These are phyloP conservation scores for Starmerella vaccinii DNA, from an alignment of 805 yeast species.

Conservation along the genomic window DNA sequence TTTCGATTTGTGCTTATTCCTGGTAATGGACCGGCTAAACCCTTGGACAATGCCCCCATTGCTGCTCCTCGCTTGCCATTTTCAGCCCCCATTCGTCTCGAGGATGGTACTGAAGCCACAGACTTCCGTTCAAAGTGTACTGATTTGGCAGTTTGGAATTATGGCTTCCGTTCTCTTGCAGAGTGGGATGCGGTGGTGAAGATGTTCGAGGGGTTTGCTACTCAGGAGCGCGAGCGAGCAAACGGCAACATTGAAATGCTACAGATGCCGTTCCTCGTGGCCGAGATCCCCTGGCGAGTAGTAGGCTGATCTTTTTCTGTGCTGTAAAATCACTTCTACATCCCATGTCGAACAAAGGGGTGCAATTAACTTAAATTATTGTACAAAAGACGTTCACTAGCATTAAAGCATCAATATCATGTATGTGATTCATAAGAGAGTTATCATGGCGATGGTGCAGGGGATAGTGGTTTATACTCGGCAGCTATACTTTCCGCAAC, in stretches of 20 bases:
- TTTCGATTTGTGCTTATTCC: conserved; percentile 27
- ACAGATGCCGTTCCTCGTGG: conserved; percentile 31
- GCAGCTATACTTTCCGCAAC: no score
- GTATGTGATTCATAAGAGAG: background rate
- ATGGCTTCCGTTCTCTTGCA: conserved; percentile 33
- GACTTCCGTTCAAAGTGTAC: background rate
- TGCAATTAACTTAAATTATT: background rate
- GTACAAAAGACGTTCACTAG: background rate
- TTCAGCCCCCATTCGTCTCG: background rate
- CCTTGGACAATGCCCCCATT: background rate
- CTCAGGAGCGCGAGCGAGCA: conserved; percentile 22
- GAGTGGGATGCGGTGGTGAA: conserved; percentile 33
- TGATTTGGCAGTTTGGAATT: conserved; percentile 30
- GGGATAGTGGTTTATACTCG: background rate
- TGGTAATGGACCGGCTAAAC: conserved; percentile 7
- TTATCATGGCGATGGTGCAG: background rate
- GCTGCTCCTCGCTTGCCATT: conserved; percentile 23
- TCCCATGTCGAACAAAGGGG: background rate
- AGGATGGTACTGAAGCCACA: background rate
- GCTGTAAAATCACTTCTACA: background rate
- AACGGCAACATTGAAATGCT: conserved; percentile 24
- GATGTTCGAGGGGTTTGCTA: conserved; percentile 33
- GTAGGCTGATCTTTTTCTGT: background rate
- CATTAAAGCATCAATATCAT: background rate
- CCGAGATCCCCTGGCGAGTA: conserved; percentile 26